Conservation (phyloP, 345 rosid species). For the Kernera saxatilis region DNA sequence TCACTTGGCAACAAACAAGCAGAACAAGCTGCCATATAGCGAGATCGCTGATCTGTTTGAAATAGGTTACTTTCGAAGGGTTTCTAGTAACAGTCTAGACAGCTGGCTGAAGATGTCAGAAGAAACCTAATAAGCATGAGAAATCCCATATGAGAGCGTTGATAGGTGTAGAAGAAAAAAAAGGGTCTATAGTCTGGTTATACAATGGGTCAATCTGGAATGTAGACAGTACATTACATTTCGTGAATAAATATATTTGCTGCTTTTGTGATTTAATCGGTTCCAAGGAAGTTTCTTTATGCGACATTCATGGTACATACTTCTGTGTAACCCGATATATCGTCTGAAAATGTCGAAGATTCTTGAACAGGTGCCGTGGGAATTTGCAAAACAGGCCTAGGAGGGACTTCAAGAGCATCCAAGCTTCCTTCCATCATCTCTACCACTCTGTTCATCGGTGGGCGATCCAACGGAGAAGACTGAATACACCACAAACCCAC, state of each 20-base stretch:
- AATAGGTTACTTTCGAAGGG: conserved; percentile 49
- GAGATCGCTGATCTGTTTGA: conserved; percentile 54
- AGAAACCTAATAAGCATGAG: conserved; percentile 56
- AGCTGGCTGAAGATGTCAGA: conserved; percentile 58
- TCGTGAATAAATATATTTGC: conserved; percentile 1
- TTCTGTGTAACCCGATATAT: not conserved
- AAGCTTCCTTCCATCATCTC: conserved; percentile 36
- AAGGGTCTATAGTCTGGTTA: conserved; percentile 63
- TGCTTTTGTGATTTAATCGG: not conserved
- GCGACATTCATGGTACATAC: not conserved
- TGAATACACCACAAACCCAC: conserved; percentile 39
- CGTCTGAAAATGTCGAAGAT: not conserved
- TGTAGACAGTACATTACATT: not conserved
- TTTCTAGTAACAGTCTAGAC: conserved; percentile 72
- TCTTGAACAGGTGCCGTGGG: not conserved
- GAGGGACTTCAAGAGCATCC: conserved; percentile 19
- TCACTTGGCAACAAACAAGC: conserved; percentile 41
- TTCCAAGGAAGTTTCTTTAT: not conserved
- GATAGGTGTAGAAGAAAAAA: conserved; percentile 57
- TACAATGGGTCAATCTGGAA: not conserved
- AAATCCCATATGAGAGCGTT: conserved; percentile 67
- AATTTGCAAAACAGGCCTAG: conserved; percentile 8
- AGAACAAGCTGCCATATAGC: conserved; percentile 8
- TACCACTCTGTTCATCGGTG: conserved; percentile 25
- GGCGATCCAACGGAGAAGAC: conserved; percentile 22